Base-by-base conservation (phyloP, 345 rosid species). In the Lepidium africanum region DNA sequence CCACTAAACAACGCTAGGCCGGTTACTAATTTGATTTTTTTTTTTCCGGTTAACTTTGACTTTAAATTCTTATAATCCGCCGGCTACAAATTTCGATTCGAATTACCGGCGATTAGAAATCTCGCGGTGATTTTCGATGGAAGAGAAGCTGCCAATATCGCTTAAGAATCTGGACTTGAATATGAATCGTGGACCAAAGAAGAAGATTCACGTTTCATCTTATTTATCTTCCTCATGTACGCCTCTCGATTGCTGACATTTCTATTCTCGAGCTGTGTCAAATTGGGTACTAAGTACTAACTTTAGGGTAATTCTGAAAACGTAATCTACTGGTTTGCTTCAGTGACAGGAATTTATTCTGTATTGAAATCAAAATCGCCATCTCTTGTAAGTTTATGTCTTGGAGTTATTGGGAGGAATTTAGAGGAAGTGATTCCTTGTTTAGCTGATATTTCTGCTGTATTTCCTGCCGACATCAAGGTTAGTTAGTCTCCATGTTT, bases 401-500 rank as follows among this genome's bases (percentile, higher is more conserved):
- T 93, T 17, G 96, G 88, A 19, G 86, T 90, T 78, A 71, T 93
- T 56, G 97, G 98, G 17, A 79, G 45, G 77, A 78, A 93, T 82
- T 81, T 93, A 73, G 97, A 93, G 72, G 98, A 88, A 19, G 78
- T 93, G 19, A 62, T 80, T 25, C 79, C 69, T 10, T 86, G 90
- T 53, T 76, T 93, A 80, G 65, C 63, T 51, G 92, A 85, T 46
- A 87, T 93, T 73, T 79, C 89, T 10, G 19, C 54, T 40, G 62
- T 75, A 49, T 79, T 93, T 60, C 98, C 98, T 4, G 73, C 83
- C 0, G 81, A 83, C 69, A 78, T 90, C 67, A 93, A 88, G 97
- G 98, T 90, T 65, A 4, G n/a, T 5, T 33, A 1, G 8, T 5
- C 15, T 61, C 61, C 0, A 3, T 25, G 35, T 19, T 56, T 56